Conservation (phyloP, 345 rosid genomes). For the Eucalyptus regnans region DNA sequence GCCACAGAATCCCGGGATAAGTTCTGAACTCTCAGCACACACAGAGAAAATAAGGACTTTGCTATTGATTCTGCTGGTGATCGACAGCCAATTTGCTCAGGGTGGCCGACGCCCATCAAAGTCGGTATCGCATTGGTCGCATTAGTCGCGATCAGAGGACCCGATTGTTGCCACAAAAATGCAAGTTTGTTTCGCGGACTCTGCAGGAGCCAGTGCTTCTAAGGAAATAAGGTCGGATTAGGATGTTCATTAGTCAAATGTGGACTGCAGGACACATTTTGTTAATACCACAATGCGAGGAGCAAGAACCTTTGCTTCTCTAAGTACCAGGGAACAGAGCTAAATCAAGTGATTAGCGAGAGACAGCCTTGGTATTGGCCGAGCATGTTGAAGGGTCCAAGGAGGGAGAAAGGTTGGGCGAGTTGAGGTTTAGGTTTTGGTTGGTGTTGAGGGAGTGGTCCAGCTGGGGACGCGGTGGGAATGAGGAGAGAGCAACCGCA, state of each 20-base stretch:
- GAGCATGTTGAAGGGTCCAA: neutral
- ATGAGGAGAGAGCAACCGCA: neutral
- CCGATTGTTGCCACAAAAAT: neutral
- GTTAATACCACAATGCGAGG: neutral
- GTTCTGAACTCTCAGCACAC: neutral
- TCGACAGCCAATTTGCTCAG: neutral
- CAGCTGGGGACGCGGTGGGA: neutral
- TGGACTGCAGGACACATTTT: neutral
- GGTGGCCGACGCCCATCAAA: neutral
- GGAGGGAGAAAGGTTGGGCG: neutral
- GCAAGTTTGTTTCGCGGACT: neutral
- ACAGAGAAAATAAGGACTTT: neutral
- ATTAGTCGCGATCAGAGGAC: neutral
- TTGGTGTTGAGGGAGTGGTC: neutral
- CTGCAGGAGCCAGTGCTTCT: neutral
- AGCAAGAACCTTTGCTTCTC: neutral
- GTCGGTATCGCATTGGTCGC: neutral
- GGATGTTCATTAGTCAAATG: neutral
- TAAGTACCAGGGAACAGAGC: neutral
- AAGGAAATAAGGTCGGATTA: neutral
- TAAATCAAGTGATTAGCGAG: neutral
- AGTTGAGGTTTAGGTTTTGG: neutral
- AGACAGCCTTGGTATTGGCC: neutral
- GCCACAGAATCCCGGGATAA: neutral
- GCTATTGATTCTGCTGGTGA: neutral